A percentile compares a stretch with the other conserved stretches of the same genome.
These are phyloP conservation scores for Boletus sp. DNA, from an alignment of 768 basidiomycete genomes.

Conservation along the genomic window DNA sequence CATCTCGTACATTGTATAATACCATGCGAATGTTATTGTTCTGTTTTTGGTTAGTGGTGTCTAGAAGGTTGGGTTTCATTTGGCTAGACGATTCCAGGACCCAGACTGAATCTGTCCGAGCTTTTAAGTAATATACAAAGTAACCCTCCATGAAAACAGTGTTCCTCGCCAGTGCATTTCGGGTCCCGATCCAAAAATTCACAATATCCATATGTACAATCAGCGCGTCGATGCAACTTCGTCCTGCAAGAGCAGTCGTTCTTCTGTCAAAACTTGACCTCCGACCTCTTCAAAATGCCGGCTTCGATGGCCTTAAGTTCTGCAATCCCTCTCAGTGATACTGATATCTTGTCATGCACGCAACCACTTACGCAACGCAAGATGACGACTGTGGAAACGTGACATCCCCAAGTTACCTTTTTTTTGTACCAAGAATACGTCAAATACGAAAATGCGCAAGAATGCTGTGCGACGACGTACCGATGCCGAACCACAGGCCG, in stretches of 20 bases:
- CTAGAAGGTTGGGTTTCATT: neutral
- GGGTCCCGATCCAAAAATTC: neutral
- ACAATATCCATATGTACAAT: neutral
- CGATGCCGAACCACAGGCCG: slow-evolving; percentile 34
- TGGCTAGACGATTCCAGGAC: neutral
- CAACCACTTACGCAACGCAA: slow-evolving; percentile 30
- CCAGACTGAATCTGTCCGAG: neutral
- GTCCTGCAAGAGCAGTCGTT: neutral
- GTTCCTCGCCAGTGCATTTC: neutral
- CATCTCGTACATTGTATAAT: slow-evolving; percentile 6
- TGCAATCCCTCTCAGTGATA: slow-evolving; percentile 5
- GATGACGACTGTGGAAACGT: slow-evolving; percentile 31
- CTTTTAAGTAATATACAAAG: neutral
- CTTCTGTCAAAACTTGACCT: slow-evolving; percentile 16
- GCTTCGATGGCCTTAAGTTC: slow-evolving; percentile 33
- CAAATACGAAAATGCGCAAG: neutral
- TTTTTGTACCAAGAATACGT: neutral
- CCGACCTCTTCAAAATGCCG: slow-evolving; percentile 25
- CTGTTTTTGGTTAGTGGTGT: neutral
- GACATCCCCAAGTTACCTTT: slow-evolving; percentile 25
- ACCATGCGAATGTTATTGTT: neutral
- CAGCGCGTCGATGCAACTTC: neutral
- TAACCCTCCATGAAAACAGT: neutral
- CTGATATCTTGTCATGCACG: neutral
- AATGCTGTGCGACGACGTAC: slow-evolving; percentile 14